phyloP scores from a whole-genome alignment of 257 asterid species.

The Plectranthus barbatus region DNA sequence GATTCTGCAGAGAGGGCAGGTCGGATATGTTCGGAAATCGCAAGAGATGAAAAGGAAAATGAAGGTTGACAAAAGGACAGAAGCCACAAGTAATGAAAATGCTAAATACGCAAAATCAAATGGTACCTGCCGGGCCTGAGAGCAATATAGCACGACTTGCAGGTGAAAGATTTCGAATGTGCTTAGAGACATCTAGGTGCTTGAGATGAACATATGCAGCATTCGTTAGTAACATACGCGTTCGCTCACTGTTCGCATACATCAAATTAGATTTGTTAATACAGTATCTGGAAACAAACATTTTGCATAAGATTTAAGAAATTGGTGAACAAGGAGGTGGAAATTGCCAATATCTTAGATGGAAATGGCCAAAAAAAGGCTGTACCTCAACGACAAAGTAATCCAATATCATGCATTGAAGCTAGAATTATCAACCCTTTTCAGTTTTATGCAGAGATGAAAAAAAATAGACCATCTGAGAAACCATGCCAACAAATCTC shows the following conservation, averaged over 20 bases:
- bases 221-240: constrained; percentile 49
- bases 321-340: neutral
- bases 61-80: neutral
- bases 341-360: neutral
- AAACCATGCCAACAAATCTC: neutral
- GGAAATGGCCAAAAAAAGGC: neutral
- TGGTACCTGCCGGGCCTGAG: constrained; percentile 78
- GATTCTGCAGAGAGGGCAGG: constrained; percentile 33
- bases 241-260: constrained; percentile 57
- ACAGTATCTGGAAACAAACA: constrained; percentile 6
- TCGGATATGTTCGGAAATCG: neutral
- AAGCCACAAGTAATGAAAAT: neutral
- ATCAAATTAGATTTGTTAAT: constrained; percentile 2
- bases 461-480: neutral
- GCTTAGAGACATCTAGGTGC: constrained; percentile 66
- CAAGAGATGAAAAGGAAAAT: neutral
- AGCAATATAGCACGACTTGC: constrained; percentile 86
- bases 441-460: neutral
- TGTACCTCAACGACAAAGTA: neutral
- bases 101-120: neutral
- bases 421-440: neutral
- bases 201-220: constrained; percentile 78
- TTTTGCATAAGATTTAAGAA: constrained; percentile 1
- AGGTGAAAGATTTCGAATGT: constrained; percentile 77
- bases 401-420: neutral